Evolutionary conservation across 2,329 filamentous ascomycete species (phyloP).

Genomic region (Trichophyton benhamiae): DNA sequence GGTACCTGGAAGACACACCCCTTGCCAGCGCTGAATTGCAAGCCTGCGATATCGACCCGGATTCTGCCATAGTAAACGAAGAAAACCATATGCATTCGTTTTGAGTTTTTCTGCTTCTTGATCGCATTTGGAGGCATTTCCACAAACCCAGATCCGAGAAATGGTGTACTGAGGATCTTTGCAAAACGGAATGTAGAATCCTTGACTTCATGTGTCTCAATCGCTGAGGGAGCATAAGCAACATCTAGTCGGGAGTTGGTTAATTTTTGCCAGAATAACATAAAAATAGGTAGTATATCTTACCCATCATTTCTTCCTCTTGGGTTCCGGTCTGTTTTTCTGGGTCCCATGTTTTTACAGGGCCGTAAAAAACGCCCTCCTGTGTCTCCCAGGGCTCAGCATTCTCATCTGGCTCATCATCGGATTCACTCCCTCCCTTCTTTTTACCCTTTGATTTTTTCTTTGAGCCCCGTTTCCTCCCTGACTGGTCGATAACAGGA

Average conservation of each 20-base stretch:
- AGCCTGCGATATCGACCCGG: conserved; percentile 50
- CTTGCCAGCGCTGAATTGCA: conserved; percentile 64
- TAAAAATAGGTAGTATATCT: conserved; percentile 2
- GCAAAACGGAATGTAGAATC: conserved; percentile 71
- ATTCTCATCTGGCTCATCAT: conserved; percentile 28
- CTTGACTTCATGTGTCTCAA: conserved; percentile 46
- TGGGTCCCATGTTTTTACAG: conserved; percentile 33
- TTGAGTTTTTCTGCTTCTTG: conserved; percentile 82
- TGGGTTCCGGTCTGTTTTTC: conserved; percentile 26
- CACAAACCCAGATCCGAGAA: conserved; percentile 81
- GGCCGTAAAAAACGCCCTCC: conserved; percentile 30
- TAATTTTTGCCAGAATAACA: background rate
- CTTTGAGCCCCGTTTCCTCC: conserved; percentile 27
- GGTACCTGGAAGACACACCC: conserved; percentile 92
- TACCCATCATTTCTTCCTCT: conserved; percentile 33
- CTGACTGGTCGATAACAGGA: conserved; percentile 28
- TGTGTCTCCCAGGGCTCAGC: conserved; percentile 36
- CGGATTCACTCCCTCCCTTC: conserved; percentile 28
- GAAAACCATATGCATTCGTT: conserved; percentile 95
- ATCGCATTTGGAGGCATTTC: conserved; percentile 71
- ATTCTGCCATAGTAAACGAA: conserved; percentile 79
- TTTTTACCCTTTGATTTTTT: conserved; percentile 26
- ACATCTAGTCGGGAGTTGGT: conserved; percentile 36
- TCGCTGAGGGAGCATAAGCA: conserved; percentile 46
- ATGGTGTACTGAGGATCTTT: conserved; percentile 71